A percentile compares a stretch with the other conserved stretches of the same genome.
These are phyloP conservation scores for Pseudomassariella vexata DNA, from an alignment of 2,329 filamentous ascomycete genomes.

Conservation along the genomic window DNA sequence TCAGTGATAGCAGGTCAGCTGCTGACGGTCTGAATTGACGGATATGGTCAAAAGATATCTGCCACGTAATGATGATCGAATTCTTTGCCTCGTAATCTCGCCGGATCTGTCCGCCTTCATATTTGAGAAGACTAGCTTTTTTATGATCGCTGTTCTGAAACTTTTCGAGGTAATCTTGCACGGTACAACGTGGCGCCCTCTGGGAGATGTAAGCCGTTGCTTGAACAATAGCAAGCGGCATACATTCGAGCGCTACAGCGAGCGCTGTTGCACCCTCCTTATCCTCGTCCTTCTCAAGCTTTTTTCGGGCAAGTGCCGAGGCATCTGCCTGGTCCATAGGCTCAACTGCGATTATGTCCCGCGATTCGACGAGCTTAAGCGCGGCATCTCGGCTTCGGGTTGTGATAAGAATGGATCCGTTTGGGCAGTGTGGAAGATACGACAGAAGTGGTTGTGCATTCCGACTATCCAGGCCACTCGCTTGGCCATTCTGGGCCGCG, in stretches of 20 bases:
- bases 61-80: slow-evolving; percentile 29
- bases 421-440: slow-evolving; percentile 20
- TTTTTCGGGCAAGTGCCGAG: slow-evolving; percentile 23
- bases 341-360: slow-evolving; percentile 18
- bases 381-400: slow-evolving; percentile 9
- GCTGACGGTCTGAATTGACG: slow-evolving; percentile 24
- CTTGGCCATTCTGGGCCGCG: slow-evolving; percentile 5
- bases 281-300: slow-evolving; percentile 11
- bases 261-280: slow-evolving; percentile 14
- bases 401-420: slow-evolving; percentile 25
- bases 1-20: slow-evolving; percentile 35
- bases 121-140: slow-evolving; percentile 18
- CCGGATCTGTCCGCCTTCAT: slow-evolving; percentile 23
- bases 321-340: slow-evolving; percentile 21
- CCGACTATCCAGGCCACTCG: not conserved
- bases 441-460: slow-evolving; percentile 10
- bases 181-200: slow-evolving; percentile 19
- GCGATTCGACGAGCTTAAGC: slow-evolving; percentile 14
- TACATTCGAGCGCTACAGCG: slow-evolving; percentile 19
- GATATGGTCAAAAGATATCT: slow-evolving; percentile 30
- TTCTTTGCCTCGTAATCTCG: slow-evolving; percentile 26
- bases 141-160: slow-evolving; percentile 26
- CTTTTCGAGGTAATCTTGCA: slow-evolving; percentile 30
- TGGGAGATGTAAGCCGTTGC: slow-evolving; percentile 26
- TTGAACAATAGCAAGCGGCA: slow-evolving; percentile 28